Conservation (phyloP, 345 rosid species). For the Arabidopsis suecica region DNA sequence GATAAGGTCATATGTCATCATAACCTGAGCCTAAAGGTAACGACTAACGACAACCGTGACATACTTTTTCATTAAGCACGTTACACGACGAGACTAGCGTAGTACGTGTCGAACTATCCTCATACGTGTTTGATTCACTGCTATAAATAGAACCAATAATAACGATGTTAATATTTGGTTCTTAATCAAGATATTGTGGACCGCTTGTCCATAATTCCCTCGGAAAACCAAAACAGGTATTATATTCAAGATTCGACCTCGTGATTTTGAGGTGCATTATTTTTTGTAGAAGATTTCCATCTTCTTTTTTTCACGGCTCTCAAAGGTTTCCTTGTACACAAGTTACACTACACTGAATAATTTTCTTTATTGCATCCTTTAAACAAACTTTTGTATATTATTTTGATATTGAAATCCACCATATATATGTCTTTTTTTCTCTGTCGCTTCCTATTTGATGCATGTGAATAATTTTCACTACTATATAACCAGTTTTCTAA, state of each 20-base stretch:
- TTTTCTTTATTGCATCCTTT: no score
- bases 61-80: background rate
- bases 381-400: background rate
- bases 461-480: background rate
- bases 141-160: constrained; percentile 7
- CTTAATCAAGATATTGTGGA: background rate
- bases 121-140: constrained; percentile 33
- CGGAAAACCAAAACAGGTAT: background rate
- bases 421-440: background rate
- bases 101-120: constrained; percentile 3
- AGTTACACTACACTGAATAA: background rate
- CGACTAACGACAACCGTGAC: background rate
- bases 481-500: background rate
- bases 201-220: background rate
- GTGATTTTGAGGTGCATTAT: background rate
- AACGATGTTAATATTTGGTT: background rate
- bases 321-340: background rate
- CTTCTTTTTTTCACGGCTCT: no score
- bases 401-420: background rate
- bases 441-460: background rate
- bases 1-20: background rate
- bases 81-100: background rate
- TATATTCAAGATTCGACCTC: background rate
- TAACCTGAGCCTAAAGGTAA: background rate
- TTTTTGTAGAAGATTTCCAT: background rate